These are phyloP conservation scores for Aureobasidium melanogenum DNA, from an alignment of 2,329 filamentous ascomycete genomes.

Conservation along the genomic window DNA sequence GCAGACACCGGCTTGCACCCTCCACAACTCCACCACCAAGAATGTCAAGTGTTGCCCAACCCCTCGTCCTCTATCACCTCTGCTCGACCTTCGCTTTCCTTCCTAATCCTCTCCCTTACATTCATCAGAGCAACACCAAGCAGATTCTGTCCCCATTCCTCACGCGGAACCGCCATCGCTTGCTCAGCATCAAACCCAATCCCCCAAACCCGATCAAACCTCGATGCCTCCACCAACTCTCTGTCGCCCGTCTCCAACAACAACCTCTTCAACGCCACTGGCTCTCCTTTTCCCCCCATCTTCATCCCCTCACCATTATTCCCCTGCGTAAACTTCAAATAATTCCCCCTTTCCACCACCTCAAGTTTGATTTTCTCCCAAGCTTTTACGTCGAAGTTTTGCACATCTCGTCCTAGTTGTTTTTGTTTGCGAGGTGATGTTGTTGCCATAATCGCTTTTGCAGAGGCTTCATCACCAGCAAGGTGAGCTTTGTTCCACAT, in stretches of 20 bases:
- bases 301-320: slow-evolving; percentile 17
- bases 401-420: slow-evolving; percentile 47
- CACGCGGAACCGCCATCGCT: slow-evolving; percentile 37
- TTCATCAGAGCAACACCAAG: slow-evolving; percentile 55
- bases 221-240: slow-evolving; percentile 51
- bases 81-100: slow-evolving; percentile 22
- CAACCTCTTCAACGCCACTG: slow-evolving; percentile 30
- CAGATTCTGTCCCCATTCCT: slow-evolving; percentile 55
- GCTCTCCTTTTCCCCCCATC: background rate
- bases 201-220: slow-evolving; percentile 57
- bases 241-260: slow-evolving; percentile 51
- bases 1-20: background rate
- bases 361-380: slow-evolving; percentile 46
- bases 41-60: background rate
- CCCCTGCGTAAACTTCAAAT: slow-evolving; percentile 48
- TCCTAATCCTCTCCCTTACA: slow-evolving; percentile 45
- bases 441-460: background rate
- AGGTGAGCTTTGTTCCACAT: slow-evolving; percentile 8
- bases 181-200: slow-evolving; percentile 49
- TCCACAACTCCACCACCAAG: background rate
- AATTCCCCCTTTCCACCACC: slow-evolving; percentile 52
- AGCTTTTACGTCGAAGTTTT: slow-evolving; percentile 40
- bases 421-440: slow-evolving; percentile 33
- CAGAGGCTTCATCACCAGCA: background rate
- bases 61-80: too few species aligned